Conservation (phyloP, 257 asterid species). For the Lantana camara region DNA sequence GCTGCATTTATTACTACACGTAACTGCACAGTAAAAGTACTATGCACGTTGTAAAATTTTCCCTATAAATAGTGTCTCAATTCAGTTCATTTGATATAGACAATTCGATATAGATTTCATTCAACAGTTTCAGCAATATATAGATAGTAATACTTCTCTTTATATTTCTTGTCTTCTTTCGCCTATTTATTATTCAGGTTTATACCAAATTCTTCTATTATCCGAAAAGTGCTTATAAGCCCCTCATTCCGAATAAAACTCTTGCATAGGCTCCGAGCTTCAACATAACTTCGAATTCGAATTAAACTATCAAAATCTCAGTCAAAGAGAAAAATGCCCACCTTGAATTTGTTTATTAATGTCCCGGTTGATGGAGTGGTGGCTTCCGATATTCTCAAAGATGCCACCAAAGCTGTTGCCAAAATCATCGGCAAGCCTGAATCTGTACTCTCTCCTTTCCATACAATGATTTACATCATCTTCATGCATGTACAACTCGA, state of each 20-base stretch:
- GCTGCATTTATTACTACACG: too few species aligned
- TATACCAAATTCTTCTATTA: too few species aligned
- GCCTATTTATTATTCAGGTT: too few species aligned
- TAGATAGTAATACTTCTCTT: too few species aligned
- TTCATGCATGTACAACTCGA: not conserved
- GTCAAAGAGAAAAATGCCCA: conserved; percentile 61
- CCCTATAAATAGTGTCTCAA: too few species aligned
- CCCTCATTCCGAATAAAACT: conserved; percentile 8
- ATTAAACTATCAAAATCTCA: not conserved
- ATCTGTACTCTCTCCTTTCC: conserved; percentile 52
- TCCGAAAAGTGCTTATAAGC: conserved; percentile 15
- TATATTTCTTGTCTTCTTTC: too few species aligned
- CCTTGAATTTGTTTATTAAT: conserved; percentile 79
- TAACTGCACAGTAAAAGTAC: too few species aligned
- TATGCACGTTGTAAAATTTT: too few species aligned
- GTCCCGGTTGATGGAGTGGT: conserved; percentile 90
- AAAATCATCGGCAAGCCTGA: conserved; percentile 91
- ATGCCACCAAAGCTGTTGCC: conserved; percentile 96
- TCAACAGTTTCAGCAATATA: too few species aligned
- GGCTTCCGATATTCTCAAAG: conserved; percentile 90
- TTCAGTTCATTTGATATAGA: too few species aligned
- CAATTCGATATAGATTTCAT: too few species aligned
- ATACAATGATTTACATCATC: not conserved
- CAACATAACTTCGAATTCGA: not conserved
- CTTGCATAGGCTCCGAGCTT: not conserved